Conservation (phyloP, 164 flowering plant genomes). For the Aristolochia californica region DNA sequence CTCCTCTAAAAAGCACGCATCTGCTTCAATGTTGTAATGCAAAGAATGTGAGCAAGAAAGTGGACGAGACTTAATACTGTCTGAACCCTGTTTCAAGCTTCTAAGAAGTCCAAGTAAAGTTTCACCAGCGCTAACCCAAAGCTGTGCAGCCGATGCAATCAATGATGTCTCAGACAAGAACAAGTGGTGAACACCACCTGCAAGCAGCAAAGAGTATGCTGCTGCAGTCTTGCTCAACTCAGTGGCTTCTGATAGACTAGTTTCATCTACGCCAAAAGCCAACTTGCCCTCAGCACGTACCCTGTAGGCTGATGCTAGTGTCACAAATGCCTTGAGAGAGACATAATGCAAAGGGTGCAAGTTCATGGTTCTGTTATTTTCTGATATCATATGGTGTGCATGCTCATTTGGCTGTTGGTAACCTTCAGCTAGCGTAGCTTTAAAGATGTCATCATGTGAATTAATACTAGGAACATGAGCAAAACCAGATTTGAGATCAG, state of each 20-base stretch:
- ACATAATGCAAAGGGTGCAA: slow-evolving; percentile 47
- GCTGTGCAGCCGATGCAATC: slow-evolving; percentile 38
- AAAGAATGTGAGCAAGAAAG: slow-evolving; percentile 4
- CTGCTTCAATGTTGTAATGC: slow-evolving; percentile 9
- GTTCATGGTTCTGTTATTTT: slow-evolving; percentile 6
- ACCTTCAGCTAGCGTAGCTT: not conserved
- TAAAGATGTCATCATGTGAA: not conserved
- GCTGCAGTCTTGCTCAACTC: slow-evolving; percentile 30
- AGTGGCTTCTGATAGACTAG: slow-evolving; percentile 18
- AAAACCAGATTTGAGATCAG: not conserved
- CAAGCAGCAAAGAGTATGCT: slow-evolving; percentile 60
- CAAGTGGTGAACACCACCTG: slow-evolving; percentile 45
- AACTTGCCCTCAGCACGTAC: slow-evolving; percentile 21
- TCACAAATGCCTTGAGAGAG: slow-evolving; percentile 44
- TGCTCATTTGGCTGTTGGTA: not conserved
- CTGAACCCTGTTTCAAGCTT: slow-evolving; percentile 19
- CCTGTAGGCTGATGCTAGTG: slow-evolving; percentile 56
- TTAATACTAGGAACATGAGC: not conserved
- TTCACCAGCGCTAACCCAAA: slow-evolving; percentile 56
- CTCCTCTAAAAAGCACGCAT: slow-evolving; percentile 2
- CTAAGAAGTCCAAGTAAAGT: slow-evolving; percentile 34
- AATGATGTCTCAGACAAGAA: slow-evolving; percentile 45
- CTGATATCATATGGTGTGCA: not conserved
- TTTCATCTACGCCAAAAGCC: slow-evolving; percentile 10
- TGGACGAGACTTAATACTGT: not conserved